Base-by-base conservation (phyloP, 108 stramenopile species). In the Schizochytrium sp. region DNA sequence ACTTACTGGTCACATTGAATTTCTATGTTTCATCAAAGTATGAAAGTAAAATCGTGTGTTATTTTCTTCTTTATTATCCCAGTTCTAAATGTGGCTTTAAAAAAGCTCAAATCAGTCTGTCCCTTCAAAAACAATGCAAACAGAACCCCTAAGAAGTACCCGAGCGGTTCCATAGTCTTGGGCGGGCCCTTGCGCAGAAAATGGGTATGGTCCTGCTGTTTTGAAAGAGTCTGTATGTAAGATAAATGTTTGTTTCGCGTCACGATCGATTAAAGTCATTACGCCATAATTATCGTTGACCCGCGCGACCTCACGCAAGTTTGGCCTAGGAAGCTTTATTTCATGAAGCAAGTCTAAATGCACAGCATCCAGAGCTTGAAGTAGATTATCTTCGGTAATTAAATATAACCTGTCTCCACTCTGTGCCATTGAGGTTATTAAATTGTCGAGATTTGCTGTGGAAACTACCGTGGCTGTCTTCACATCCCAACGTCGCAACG, bases 151-250 rank as follows among this genome's bases (percentile, higher is more conserved):
- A 38, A 69, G 42, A 7, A 69, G 15, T 7, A 44, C 64, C 0
- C 64, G 64, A 0, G 40, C 19, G 42, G 28, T 38, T 8, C 64
- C 40, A 15, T 44, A 0, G 1, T 69, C 64, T 38, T 15, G 12
- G 12, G 64, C 42, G 42, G 64, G 42, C 12, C 64, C 64, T 44
- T 69, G 64, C 12, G 12, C 12, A 0, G 64, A 38, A 15, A 69
- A 69, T 15, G 64, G 64, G 28, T 69, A 69, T 2, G 64, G 64
- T 7, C 64, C 64, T 8, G 28, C 64, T 15, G 64, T 69, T 0
- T 69, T 69, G 64, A 69, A 69, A 1, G 64, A 69, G 64, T 69
- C 64, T 7, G 64, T 69, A 15, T 69, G 64, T 44, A 69, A 44
- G 42, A 69, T 44, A 15, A 13, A 69, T 8, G 64, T 69, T 44